Conservation (phyloP, 768 basidiomycete genomes). For the Kwoniella sp. region DNA sequence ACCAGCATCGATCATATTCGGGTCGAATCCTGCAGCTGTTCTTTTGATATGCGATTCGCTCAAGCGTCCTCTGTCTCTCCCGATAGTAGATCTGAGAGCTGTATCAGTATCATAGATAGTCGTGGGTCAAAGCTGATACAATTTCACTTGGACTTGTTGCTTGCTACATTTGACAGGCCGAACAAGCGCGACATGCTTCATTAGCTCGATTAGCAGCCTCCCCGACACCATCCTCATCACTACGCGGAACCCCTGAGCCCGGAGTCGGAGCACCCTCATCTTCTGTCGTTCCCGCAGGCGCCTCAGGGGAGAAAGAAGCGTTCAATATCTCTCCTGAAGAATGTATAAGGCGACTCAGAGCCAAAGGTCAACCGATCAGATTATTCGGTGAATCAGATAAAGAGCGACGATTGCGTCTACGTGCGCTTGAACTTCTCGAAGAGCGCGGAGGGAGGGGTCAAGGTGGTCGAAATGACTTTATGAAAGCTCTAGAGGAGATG, state of each 20-base stretch:
- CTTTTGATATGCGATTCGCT: too few relatives aligned
- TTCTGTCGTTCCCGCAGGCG: too few relatives aligned
- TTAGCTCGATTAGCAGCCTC: constrained; percentile 33
- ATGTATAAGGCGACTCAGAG: constrained; percentile 79
- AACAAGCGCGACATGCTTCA: constrained; percentile 25
- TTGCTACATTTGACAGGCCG: too few relatives aligned
- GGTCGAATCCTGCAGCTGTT: too few relatives aligned
- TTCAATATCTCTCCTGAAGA: constrained; percentile 96
- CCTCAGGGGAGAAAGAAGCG: constrained; percentile 43
- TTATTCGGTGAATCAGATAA: constrained; percentile 95
- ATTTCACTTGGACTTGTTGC: too few relatives aligned
- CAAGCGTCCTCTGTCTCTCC: too few relatives aligned
- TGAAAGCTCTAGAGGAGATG: constrained; percentile 57
- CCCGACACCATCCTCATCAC: constrained; percentile 26
- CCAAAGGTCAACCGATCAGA: constrained; percentile 90
- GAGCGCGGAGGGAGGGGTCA: constrained; percentile 58
- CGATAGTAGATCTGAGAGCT: too few relatives aligned
- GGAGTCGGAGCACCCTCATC: constrained; percentile 29
- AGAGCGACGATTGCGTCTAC: constrained; percentile 81
- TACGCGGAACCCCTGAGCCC: constrained; percentile 59
- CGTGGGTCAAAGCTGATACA: too few relatives aligned
- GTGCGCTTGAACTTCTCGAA: constrained; percentile 93
- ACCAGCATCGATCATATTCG: too few relatives aligned
- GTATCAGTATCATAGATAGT: too few relatives aligned
- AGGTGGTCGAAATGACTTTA: constrained; percentile 84